Evolutionary conservation across 768 basidiomycete genomes (phyloP), one percentile per base, ranked within the genome.

Genomic region (Tricholoma hemisulphureum): DNA sequence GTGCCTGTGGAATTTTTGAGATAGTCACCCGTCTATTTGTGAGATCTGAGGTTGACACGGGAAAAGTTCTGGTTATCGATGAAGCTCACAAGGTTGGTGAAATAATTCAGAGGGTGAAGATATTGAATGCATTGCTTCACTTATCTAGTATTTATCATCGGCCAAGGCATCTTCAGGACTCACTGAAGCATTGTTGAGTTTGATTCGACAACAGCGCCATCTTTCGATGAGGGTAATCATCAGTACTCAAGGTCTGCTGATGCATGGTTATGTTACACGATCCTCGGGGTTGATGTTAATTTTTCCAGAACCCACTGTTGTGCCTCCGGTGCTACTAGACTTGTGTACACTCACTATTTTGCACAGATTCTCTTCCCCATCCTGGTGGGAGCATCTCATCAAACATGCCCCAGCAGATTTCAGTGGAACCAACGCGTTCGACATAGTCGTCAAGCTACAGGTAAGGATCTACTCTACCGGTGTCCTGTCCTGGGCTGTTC

Each of bases 351-450:
- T 89, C 0, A 70, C 83, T 0, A 80, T 91, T n/a, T 61, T 89
- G 2, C 89, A 90, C 60, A 77, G 89, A 1, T 91, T 91, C 67
- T 88, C 88, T 0, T 90, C 89, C 0, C 86, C 86, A 0, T 77
- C 85, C 2, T 90, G 89, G 89, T 88, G 87, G 84, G 78, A 84
- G 0, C 87, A 90, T 61, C 65, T 91, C 1, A 74, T 80, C 1
- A 81, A 84, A 18, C 88, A 89, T 62, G 85, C 90, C 4, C 83
- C 86, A 0, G 84, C 85, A 0, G 81, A 88, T 59, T 78, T 88
- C 55, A 79, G 80, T 1, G 71, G 74, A 6, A 78, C 75, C 1
- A 83, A 87, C 34, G 85, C 82, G 0, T 89, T 90, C 58, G 83
- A 89, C 58, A 77, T 80, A 51, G 82, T 90, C 9, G 87, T 88